These are phyloP conservation scores for Colletotrichum cordylinicola DNA, from an alignment of 2,329 filamentous ascomycete genomes.

Conservation along the genomic window DNA sequence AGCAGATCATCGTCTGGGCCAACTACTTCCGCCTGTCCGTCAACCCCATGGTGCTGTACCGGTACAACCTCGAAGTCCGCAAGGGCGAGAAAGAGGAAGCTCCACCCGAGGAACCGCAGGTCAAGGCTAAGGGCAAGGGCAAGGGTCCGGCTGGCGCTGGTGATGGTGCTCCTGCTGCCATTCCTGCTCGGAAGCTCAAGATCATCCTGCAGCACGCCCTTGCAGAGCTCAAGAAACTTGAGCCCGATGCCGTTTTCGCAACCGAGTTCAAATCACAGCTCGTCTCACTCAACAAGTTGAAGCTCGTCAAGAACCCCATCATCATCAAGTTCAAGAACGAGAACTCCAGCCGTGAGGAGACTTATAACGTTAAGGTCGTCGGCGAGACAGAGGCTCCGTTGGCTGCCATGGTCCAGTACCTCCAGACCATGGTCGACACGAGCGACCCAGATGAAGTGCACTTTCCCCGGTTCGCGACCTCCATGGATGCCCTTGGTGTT, in stretches of 20 bases:
- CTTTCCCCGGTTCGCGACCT: constrained; percentile 55
- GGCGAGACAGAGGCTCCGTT: constrained; percentile 44
- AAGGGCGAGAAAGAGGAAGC: constrained; percentile 19
- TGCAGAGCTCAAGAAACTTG: constrained; percentile 34
- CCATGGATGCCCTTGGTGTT: constrained; percentile 57
- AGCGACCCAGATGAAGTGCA: constrained; percentile 34
- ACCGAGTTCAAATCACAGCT: constrained; percentile 59
- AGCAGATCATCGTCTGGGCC: constrained; percentile 51
- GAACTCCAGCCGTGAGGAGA: constrained; percentile 34
- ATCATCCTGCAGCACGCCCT: constrained; percentile 46
- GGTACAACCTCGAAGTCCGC: constrained; percentile 49
- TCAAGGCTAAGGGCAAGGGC: constrained; percentile 23
- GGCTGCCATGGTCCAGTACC: constrained; percentile 47
- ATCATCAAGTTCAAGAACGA: constrained; percentile 38
- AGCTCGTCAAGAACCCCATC: constrained; percentile 38
- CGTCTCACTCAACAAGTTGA: constrained; percentile 42
- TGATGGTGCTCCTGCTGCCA: constrained; percentile 28
- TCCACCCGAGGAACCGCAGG: constrained; percentile 3
- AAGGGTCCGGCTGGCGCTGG: constrained; percentile 10
- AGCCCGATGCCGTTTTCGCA: constrained; percentile 38
- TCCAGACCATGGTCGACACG: constrained; percentile 46
- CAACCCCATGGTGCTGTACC: constrained; percentile 42
- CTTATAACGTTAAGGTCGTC: constrained; percentile 47
- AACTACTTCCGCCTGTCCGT: constrained; percentile 58
- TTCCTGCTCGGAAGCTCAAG: constrained; percentile 50